Base-by-base conservation (phyloP, 225 moss, liverwort and hornwort genomes). In the Lunularia cruciata region DNA sequence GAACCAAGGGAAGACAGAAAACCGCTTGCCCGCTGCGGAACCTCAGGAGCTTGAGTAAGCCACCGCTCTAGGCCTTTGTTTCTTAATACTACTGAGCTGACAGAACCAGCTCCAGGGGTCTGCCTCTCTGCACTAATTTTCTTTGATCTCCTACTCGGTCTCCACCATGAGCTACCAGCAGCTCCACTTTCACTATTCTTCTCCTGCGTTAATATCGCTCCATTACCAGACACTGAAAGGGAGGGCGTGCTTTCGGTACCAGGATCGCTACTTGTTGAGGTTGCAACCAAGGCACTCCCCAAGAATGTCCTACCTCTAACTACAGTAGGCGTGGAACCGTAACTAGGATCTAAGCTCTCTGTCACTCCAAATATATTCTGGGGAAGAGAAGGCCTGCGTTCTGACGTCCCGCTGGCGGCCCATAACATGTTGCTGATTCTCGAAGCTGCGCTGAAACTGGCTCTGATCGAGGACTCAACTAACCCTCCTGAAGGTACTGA, bases 41-140 rank as follows among this genome's bases (percentile, higher is more conserved):
- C 49, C n/a, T 72, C 36, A 22, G 34, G 25, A 49, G 61, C 39
- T 61, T 51, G 49, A 36, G 71, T 35, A 33, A 61, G 49, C 51
- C 48, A 61, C 23, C 36, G 20, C 20, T 62, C 12, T 38, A 26
- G 11, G 13, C 36, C 51, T n/a, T n/a, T n/a, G 46, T 51, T 49
- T 6, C 25, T 23, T 4, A 53, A 53, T 23, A 51, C 6, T 0
- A 54, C 14, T 55, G 63, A 53, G 40, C 63, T 55, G n/a, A 28
- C 32, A 8, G 27, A 30, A 18, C 52, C 52, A 26, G 16, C 22
- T 8, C 26, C 13, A 14, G 36, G 19, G 26, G 34, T 34, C 5
- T 20, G 11, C 8, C 33, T 18, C 1, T 35, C 38, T 18, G 61
- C 33, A 5, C 47, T n/a, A 8, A 31, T 10, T 47, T 30, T n/a